Evolutionary conservation across 768 basidiomycete genomes (phyloP), one percentile per base, ranked within the genome.

Genomic region (Cantharellus anzutake): DNA sequence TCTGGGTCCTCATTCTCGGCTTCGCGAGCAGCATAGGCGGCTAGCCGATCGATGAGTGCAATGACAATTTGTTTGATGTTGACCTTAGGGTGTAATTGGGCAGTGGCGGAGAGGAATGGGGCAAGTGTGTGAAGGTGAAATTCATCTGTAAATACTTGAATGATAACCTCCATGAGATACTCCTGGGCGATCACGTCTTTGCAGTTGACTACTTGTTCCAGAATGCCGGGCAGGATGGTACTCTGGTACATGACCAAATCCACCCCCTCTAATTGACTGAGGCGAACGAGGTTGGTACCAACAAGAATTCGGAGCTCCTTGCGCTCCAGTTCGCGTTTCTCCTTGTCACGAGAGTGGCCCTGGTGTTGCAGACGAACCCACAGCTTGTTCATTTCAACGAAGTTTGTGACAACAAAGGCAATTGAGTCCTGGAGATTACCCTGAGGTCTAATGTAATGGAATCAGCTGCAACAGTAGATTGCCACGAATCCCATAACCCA

Each of bases 351-450:
- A 1, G 92, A 96, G 67, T 98, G 93, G 0, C 94, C 96, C 67
- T 94, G 89, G 67, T 99, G 96, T 70, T 98, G 96, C 5, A 98
- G 77, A 44, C 96, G 87, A 2, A 99, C 94, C 96, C 96, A 98
- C 34, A 98, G 82, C 70, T 98, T 99, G 78, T 98, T 98, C 94
- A 98, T 99, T 69, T 99, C 96, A 68, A 99, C 90, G 67, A 99
- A 98, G 71, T 98, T 98, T 62, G 92, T 97, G 61, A 99, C 77
- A 44, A 97, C 92, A 68, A 98, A 98, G 2, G 81, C 80, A 63
- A 89, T 94, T 0, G 93, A 97, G 71, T 99, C 96, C 72, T 92
- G 84, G 2, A 99, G 75, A 68, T 91, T 88, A 55, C 94, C 96
- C 55, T 74, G 70, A 14, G 92, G 87, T 16, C 92, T 96, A 59